These are phyloP conservation scores for Simplicillium sp. DNA, from an alignment of 2,329 filamentous ascomycete species.

Conservation along the genomic window DNA sequence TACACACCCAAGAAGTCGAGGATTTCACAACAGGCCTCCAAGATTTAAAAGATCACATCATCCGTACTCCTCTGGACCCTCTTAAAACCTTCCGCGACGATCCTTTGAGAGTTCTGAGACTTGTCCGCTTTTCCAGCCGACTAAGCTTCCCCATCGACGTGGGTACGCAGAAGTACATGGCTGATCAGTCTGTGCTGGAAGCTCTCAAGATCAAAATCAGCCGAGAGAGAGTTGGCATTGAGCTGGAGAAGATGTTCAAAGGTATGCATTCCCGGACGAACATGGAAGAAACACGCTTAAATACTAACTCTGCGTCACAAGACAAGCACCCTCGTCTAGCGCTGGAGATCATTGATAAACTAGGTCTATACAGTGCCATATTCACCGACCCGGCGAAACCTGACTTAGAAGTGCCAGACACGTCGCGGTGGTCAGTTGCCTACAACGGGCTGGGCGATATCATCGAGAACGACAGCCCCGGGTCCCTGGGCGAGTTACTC, in stretches of 20 bases:
- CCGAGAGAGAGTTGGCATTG: constrained; percentile 76
- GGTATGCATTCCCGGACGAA: constrained; percentile 28
- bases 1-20: constrained; percentile 70
- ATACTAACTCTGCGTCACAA: constrained; percentile 10
- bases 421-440: constrained; percentile 48
- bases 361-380: constrained; percentile 61
- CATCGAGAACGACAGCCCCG: constrained; percentile 28
- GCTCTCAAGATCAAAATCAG: constrained; percentile 85
- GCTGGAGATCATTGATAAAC: constrained; percentile 54
- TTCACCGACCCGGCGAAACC: constrained; percentile 59
- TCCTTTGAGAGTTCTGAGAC: constrained; percentile 73
- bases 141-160: constrained; percentile 70
- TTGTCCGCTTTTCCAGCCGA: constrained; percentile 85
- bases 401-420: constrained; percentile 45
- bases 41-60: constrained; percentile 64
- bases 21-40: constrained; percentile 74
- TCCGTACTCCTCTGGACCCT: constrained; percentile 79
- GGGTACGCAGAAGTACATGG: constrained; percentile 64
- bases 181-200: constrained; percentile 63
- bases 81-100: constrained; percentile 93
- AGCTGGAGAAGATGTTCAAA: constrained; percentile 85
- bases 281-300: neutral
- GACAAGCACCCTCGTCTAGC: constrained; percentile 51
- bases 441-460: constrained; percentile 56
- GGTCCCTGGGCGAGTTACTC: constrained; percentile 43